phyloP scores from a whole-genome alignment of 805 yeast species.

The Ogataea trehalophila region DNA sequence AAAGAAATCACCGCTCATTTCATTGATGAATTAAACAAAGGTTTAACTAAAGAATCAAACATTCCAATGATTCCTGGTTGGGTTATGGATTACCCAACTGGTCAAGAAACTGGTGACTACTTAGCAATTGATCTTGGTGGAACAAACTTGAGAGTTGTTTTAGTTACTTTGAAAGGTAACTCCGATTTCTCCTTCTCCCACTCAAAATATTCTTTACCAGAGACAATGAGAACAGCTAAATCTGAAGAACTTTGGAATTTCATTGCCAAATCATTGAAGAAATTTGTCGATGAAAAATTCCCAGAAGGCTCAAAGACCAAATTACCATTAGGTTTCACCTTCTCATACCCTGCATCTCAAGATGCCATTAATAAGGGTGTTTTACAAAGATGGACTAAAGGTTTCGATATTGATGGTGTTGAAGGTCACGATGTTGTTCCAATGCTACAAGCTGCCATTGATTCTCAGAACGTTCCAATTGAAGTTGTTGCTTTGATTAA shows the following conservation, averaged over 20 bases:
- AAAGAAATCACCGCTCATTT: constrained; percentile 70
- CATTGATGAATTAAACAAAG: constrained; percentile 73
- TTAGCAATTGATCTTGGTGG: constrained; percentile 97
- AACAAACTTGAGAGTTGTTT: constrained; percentile 89
- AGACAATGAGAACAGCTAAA: constrained; percentile 68
- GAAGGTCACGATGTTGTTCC: constrained; percentile 95
- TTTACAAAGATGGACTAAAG: constrained; percentile 96
- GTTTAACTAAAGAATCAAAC: constrained; percentile 67
- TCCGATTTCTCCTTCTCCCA: constrained; percentile 82
- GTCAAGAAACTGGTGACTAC: constrained; percentile 83
- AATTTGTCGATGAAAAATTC: constrained; percentile 58
- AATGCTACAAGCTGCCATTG: constrained; percentile 74
- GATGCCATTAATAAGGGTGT: constrained; percentile 77
- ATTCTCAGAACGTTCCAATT: constrained; percentile 64
- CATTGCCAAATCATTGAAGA: constrained; percentile 75
- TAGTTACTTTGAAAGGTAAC: constrained; percentile 78
- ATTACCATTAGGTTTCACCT: constrained; percentile 89
- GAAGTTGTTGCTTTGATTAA: constrained; percentile 88
- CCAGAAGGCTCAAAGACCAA: constrained; percentile 57
- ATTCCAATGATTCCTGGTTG: constrained; percentile 97
- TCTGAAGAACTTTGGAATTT: constrained; percentile 78
- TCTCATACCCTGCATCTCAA: constrained; percentile 88
- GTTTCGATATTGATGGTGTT: constrained; percentile 87
- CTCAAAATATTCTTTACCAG: constrained; percentile 80
- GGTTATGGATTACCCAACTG: constrained; percentile 93